phyloP scores from a whole-genome alignment of 2,329 filamentous ascomycete genomes.

The Xenosphaeropsis pyriputrescens region DNA sequence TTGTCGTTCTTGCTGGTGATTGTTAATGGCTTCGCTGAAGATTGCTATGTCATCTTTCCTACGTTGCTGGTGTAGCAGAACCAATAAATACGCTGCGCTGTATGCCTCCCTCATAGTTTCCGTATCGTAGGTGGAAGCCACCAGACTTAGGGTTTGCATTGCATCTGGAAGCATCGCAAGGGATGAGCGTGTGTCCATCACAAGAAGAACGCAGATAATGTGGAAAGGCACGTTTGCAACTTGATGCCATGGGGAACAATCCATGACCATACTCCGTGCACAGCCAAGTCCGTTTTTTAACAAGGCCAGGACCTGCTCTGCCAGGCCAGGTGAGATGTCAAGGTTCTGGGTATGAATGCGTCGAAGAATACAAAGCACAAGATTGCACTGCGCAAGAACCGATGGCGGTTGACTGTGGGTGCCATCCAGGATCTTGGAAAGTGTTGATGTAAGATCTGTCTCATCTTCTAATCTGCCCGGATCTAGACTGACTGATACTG shows the following conservation, averaged over 20 bases:
- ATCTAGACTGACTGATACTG: too few relatives aligned
- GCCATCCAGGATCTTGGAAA: conserved; percentile 21
- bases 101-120: conserved; percentile 34
- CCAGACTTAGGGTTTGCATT: conserved; percentile 29
- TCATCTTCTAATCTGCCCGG: too few relatives aligned
- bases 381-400: conserved; percentile 35
- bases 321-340: conserved; percentile 19
- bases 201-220: conserved; percentile 37
- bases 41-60: conserved; percentile 27
- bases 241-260: conserved; percentile 39
- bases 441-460: too few relatives aligned
- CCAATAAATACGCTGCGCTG: conserved; percentile 35
- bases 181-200: conserved; percentile 34
- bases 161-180: conserved; percentile 32
- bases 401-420: conserved; percentile 25
- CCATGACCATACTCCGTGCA: conserved; percentile 27
- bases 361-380: conserved; percentile 38
- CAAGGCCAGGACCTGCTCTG: conserved; percentile 29
- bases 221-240: conserved; percentile 45
- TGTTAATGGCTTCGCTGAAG: conserved; percentile 16
- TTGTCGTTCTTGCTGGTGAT: too few relatives aligned
- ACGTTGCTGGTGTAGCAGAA: conserved; percentile 33
- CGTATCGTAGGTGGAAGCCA: conserved; percentile 27
- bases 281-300: conserved; percentile 28
- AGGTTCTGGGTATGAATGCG: conserved; percentile 34